Base-by-base conservation (phyloP, 768 basidiomycete species). In the Leccinum variicolor region DNA sequence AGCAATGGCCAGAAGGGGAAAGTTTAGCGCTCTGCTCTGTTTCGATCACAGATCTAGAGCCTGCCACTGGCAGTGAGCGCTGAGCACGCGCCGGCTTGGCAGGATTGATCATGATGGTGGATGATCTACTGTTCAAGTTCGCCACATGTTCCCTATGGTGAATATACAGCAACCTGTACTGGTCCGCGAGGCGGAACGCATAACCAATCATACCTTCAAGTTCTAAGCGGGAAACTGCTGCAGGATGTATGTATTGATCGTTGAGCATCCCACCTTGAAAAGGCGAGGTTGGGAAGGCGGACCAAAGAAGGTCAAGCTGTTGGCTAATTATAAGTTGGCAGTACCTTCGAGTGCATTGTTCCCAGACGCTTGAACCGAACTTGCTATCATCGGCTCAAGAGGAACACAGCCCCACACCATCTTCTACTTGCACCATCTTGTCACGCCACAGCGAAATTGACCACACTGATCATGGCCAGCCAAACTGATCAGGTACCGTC, bases 401-500 rank as follows among this genome's bases (percentile, higher is more conserved):
- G 13, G 17, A 1, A 34, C 31, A 21, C 14, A 39, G 33, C 26
- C n/a, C n/a, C 14, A 6, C 9, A 31, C 26, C 4, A n/a, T 41
- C n/a, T 43, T 14, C 45, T 11, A 41, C 26, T 39, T 33, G 31
- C 31, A 0, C 26, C 41, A 45, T 34, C 52, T 34, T 29, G n/a
- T 39, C 21, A n/a, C 19, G n/a, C 26, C 48, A 25, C 54, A 29
- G 7, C 25, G n/a, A 52, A 47, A 15, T 48, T 10, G 23, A 39
- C 26, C 23, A 17, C 5, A 14, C 26, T 33, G 46, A 8, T n/a
- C 46, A 63, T 60, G 67, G 19, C 17, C 36, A 36, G 7, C 25
- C 61, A 52, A 31, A 31, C 10, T 47, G n/a, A 52, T 60, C 54
- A 34, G 9, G 23, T n/a, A 14, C 50, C 54, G n/a, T 61, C 60